phyloP scores from a whole-genome alignment of 257 asterid genomes.

The Striga asiatica region DNA sequence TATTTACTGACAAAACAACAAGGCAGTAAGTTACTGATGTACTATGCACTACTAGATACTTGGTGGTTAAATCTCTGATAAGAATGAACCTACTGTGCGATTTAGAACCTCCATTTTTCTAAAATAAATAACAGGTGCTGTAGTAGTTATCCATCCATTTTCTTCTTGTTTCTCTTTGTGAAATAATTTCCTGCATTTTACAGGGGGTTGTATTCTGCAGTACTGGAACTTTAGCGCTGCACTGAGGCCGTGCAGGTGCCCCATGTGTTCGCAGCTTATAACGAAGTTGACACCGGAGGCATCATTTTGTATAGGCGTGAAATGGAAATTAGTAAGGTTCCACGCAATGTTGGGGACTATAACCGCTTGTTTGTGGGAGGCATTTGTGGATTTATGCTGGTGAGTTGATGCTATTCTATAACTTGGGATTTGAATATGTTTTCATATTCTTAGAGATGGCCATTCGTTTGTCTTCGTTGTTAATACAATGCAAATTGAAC shows the following conservation, averaged over 20 bases:
- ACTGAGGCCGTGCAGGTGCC: constrained; percentile 71
- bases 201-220: constrained; percentile 76
- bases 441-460: neutral
- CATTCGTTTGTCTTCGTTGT: neutral
- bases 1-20: neutral
- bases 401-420: constrained; percentile 25
- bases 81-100: neutral
- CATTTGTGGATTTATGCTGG: constrained; percentile 46
- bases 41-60: too few relatives aligned
- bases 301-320: constrained; percentile 33
- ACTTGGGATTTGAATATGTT: neutral
- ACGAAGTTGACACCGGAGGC: constrained; percentile 54
- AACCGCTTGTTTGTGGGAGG: constrained; percentile 70
- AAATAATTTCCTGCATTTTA: neutral
- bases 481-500: neutral
- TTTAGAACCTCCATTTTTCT: neutral
- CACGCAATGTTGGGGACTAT: constrained; percentile 40
- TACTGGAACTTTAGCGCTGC: constrained; percentile 65
- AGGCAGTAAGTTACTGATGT: too few relatives aligned
- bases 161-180: neutral
- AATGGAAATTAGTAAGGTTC: constrained; percentile 34
- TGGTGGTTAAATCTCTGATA: too few relatives aligned
- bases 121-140: neutral
- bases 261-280: constrained; percentile 65
- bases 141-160: neutral